Conservation (phyloP, 2,329 filamentous ascomycete genomes). For the Aureobasidium sp. region DNA sequence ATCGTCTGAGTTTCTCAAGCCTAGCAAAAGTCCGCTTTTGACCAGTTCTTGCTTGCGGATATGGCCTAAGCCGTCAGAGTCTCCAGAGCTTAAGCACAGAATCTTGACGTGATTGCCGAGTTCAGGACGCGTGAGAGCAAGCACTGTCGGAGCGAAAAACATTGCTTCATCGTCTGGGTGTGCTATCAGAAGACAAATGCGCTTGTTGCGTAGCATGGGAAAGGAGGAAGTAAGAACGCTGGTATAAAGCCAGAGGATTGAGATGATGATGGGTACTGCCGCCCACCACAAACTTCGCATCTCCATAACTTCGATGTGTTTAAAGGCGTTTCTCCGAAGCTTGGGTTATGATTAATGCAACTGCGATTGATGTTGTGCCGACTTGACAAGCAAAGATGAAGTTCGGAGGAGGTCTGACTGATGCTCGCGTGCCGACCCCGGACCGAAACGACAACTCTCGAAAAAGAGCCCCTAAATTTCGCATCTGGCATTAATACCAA, state of each 20-base stretch:
- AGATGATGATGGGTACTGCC: conserved; percentile 34
- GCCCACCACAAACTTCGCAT: conserved; percentile 38
- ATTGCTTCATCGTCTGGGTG: conserved; percentile 99
- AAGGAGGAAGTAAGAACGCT: conserved; percentile 43
- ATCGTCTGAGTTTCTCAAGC: conserved; percentile 66
- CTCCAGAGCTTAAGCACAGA: conserved; percentile 81
- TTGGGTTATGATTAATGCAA: background rate
- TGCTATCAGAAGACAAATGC: conserved; percentile 86
- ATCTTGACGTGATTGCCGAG: conserved; percentile 90
- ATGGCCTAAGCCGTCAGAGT: conserved; percentile 81
- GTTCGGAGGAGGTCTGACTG: background rate
- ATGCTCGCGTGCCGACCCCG: conserved; percentile 2
- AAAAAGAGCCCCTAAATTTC: background rate
- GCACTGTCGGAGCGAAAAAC: conserved; percentile 90
- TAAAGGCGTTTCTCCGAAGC: accelerated
- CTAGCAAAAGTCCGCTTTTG: conserved; percentile 70
- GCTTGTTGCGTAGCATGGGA: conserved; percentile 68
- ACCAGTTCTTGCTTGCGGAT: conserved; percentile 76
- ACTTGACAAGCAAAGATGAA: background rate
- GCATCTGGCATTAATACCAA: background rate
- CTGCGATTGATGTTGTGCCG: background rate
- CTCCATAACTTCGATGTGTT: background rate
- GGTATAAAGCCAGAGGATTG: conserved; percentile 42
- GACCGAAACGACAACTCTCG: conserved; percentile 10
- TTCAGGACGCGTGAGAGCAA: conserved; percentile 72